Conservation (phyloP, 2,329 filamentous ascomycete species). For the Trichoderma koningii region DNA sequence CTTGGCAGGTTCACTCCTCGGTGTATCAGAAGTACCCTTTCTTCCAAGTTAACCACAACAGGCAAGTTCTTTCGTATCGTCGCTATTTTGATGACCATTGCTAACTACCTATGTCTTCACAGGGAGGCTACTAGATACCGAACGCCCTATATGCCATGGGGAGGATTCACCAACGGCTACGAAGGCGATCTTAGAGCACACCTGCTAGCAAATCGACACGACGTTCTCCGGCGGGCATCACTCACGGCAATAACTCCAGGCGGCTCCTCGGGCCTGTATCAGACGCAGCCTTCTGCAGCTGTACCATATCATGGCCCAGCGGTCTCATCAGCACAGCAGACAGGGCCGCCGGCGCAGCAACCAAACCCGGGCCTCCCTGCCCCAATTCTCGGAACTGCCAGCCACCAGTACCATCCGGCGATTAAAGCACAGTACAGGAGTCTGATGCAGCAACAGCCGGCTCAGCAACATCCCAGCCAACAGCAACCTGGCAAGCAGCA, state of each 20-base stretch:
- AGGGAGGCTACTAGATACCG: slow-evolving; percentile 59
- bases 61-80: slow-evolving; percentile 42
- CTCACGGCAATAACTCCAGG: slow-evolving; percentile 26
- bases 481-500: slow-evolving; percentile 15
- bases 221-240: slow-evolving; percentile 36
- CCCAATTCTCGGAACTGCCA: not conserved
- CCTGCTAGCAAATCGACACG: slow-evolving; percentile 42
- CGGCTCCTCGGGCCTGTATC: not conserved
- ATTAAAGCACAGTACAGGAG: slow-evolving; percentile 25
- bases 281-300: not conserved
- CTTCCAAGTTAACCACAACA: slow-evolving; percentile 62
- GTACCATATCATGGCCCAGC: not conserved
- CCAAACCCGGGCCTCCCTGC: not conserved
- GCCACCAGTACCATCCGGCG: slow-evolving; percentile 24
- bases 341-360: slow-evolving; percentile 12
- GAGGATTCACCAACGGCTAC: slow-evolving; percentile 64
- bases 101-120: slow-evolving; percentile 29
- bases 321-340: not conserved
- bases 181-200: slow-evolving; percentile 55
- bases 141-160: slow-evolving; percentile 59
- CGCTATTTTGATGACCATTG: not conserved
- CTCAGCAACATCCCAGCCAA: too few species aligned
- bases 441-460: not conserved
- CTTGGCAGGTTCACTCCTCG: slow-evolving; percentile 43
- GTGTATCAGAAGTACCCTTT: slow-evolving; percentile 59